Base-by-base conservation (phyloP, 768 basidiomycete species). In the Holtermannia corniformis region DNA sequence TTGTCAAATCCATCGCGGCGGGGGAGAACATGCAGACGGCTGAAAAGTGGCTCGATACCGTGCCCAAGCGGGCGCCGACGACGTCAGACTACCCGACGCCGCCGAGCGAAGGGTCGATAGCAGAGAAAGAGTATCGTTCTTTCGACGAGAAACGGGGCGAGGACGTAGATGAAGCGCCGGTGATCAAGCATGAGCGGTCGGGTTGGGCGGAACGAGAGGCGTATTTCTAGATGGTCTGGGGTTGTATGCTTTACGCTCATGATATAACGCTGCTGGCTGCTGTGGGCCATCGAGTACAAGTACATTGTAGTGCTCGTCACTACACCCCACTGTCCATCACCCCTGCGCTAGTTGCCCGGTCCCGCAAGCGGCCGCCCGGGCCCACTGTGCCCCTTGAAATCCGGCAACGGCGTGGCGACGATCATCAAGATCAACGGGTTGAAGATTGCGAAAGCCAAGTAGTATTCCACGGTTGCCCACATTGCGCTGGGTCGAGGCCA, bases 1-100 rank as follows among this genome's bases (percentile, higher is more conserved):
- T 93, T 48, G 70, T 91, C 52, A 92, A 87, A 70, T 81, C 81
- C 16, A 77, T 93, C 52, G 80, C 81, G 58, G 78, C 81, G 7
- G 86, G 83, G 1, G 84, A 91, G 68, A 92, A 92, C 63, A 77
- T 88, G 27, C 80, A 82, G 54, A 82, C 81, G 56, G 20, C 68
- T 3, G 66, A 64, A 41, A 50, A 49, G 25, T 63, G 66, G 47
- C 56, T 69, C n/a, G 58, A 59, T 14, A 51, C 54, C 22, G 58
- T 70, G 1, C 48, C 56, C 7, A 42, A 23, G 13, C 56, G 60
- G n/a, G 64, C 62, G 19, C 62, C 64, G 5, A 48, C 58, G 10
- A 37, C 59, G 7, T 37, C 44, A 48, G 47, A 48, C 44, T 12
- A 47, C 23, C 57, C 54, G 16, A 45, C 57, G 26, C 54, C 50